These are phyloP conservation scores for Hymenoscyphus scutula DNA, from an alignment of 2,329 filamentous ascomycete species.

Conservation along the genomic window DNA sequence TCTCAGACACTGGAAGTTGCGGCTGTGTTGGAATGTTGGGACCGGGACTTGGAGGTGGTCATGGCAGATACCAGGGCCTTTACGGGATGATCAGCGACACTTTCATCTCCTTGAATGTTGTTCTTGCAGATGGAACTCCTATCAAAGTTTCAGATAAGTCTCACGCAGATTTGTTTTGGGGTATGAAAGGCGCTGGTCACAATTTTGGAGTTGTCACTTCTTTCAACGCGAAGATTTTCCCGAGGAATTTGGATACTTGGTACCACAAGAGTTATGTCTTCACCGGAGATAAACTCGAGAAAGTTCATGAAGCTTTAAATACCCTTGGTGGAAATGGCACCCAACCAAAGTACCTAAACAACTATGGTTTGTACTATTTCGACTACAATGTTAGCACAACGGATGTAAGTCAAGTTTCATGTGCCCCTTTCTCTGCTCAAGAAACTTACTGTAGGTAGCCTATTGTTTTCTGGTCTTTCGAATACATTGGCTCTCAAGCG, in stretches of 20 bases:
- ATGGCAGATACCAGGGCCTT: constrained; percentile 39
- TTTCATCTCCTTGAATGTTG: constrained; percentile 42
- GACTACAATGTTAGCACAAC: background rate
- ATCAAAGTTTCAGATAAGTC: constrained; percentile 39
- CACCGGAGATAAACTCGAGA: constrained; percentile 29
- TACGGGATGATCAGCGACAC: constrained; percentile 46
- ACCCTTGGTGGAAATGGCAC: background rate
- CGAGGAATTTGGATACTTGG: constrained; percentile 13
- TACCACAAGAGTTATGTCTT: constrained; percentile 28
- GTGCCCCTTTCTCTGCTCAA: too few species aligned
- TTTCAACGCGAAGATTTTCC: constrained; percentile 36
- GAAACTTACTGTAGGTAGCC: background rate
- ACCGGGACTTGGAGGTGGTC: constrained; percentile 42
- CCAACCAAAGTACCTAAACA: background rate
- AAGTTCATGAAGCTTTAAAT: constrained; percentile 35
- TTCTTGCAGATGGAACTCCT: constrained; percentile 49
- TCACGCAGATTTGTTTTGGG: constrained; percentile 47
- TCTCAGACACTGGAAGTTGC: constrained; percentile 14
- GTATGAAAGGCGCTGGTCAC: constrained; percentile 29
- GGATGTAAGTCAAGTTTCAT: background rate
- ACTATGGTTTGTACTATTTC: background rate
- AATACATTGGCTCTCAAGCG: background rate
- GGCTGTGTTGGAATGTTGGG: constrained; percentile 40
- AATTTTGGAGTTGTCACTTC: constrained; percentile 46
- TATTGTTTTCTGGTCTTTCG: constrained; percentile 5